These are phyloP conservation scores for Orychophragmus violaceus DNA, from an alignment of 345 rosid genomes.

Conservation along the genomic window DNA sequence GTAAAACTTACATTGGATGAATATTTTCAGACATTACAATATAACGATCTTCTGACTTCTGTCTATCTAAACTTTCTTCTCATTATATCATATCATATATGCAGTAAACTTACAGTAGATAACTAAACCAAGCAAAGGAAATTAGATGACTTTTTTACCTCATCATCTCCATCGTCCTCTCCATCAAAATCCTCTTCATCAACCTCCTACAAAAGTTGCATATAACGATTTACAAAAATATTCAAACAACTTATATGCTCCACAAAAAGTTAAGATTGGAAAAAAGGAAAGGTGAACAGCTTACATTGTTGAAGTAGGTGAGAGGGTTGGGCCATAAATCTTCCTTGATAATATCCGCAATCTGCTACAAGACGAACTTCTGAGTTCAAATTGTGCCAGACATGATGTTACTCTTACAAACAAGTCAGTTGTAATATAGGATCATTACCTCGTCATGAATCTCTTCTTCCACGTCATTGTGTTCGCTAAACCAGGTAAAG, in stretches of 20 bases:
- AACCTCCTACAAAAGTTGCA: slow-evolving; percentile 46
- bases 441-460: slow-evolving; percentile 67
- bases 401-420: not conserved
- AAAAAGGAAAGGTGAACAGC: not conserved
- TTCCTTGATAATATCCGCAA: slow-evolving; percentile 90
- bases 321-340: slow-evolving; percentile 97
- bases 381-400: slow-evolving; percentile 13
- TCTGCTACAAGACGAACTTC: slow-evolving; percentile 39
- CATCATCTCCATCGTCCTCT: slow-evolving; percentile 53
- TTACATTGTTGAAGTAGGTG: slow-evolving; percentile 74
- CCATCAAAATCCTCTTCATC: slow-evolving; percentile 63
- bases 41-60: not conserved
- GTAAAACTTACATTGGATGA: not conserved
- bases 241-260: not conserved
- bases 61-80: not conserved
- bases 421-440: not conserved
- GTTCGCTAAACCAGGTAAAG: slow-evolving; percentile 74
- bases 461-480: slow-evolving; percentile 51
- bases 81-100: not conserved
- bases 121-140: not conserved
- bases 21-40: not conserved
- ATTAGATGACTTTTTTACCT: slow-evolving; percentile 29
- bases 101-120: not conserved
- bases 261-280: not conserved
- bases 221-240: not conserved